These are phyloP conservation scores for Mediolabrus comicus DNA, from an alignment of 108 stramenopile genomes.

Conservation along the genomic window DNA sequence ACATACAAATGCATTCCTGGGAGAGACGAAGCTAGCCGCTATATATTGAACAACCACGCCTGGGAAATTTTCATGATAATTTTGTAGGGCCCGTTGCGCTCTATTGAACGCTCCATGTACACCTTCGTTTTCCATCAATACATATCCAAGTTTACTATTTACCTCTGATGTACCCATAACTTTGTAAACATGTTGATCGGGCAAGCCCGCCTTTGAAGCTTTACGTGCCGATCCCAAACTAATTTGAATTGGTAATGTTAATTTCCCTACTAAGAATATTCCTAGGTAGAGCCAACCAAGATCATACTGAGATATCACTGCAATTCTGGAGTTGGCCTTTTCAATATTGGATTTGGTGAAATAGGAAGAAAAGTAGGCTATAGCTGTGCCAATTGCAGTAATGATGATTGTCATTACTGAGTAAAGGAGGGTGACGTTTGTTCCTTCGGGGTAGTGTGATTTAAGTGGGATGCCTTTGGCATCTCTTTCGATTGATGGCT, in stretches of 20 bases:
- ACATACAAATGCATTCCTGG: slow-evolving; percentile 5
- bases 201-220: slow-evolving; percentile 8
- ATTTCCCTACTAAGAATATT: slow-evolving; percentile 1
- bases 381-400: slow-evolving; percentile 1
- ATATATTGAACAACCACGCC: slow-evolving; percentile 2
- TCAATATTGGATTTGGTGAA: not conserved
- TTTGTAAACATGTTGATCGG: slow-evolving; percentile 34
- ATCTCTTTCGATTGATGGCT: slow-evolving; percentile 18
- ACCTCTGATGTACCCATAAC: slow-evolving; percentile 1
- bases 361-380: not conserved
- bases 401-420: slow-evolving; percentile 4
- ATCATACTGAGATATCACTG: slow-evolving; percentile 22
- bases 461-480: slow-evolving; percentile 33
- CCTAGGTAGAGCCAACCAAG: slow-evolving; percentile 25
- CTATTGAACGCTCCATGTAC: slow-evolving; percentile 20
- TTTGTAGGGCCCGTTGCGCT: slow-evolving; percentile 21
- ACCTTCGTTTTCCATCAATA: slow-evolving; percentile 25
- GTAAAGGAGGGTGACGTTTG: slow-evolving; percentile 11
- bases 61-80: slow-evolving; percentile 28
- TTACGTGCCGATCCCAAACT: slow-evolving; percentile 18
- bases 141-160: slow-evolving; percentile 26
- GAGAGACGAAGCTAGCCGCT: slow-evolving; percentile 15
- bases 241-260: slow-evolving; percentile 10
- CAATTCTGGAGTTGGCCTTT: slow-evolving; percentile 10
- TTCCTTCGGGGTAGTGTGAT: slow-evolving; percentile 9